These are phyloP conservation scores for Cutaneotrichosporon mucoides DNA, from an alignment of 1,284 basidiomycete genomes.

Conservation along the genomic window DNA sequence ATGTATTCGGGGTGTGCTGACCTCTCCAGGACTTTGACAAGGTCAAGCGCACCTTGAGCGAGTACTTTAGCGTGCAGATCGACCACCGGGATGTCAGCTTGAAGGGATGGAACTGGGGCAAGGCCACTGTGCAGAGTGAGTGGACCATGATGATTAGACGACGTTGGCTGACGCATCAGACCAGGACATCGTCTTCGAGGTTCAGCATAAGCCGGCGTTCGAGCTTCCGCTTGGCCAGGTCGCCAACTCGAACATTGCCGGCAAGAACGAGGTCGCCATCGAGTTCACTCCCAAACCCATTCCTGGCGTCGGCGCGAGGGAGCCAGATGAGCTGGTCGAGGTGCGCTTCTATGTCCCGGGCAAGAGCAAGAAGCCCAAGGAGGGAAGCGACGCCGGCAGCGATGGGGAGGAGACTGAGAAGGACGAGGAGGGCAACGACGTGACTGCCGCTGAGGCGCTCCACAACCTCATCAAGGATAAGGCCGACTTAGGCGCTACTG, in stretches of 20 bases:
- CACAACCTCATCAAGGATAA: constrained; percentile 95
- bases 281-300: constrained; percentile 69
- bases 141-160: no score
- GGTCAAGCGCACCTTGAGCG: constrained; percentile 68
- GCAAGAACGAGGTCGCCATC: constrained; percentile 93
- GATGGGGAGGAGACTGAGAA: constrained; percentile 55
- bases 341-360: constrained; percentile 97
- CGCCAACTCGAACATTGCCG: constrained; percentile 96
- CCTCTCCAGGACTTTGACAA: constrained; percentile 71
- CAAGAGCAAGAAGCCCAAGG: constrained; percentile 50
- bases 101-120: constrained; percentile 99
- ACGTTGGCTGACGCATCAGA: constrained; percentile 59
- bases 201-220: constrained; percentile 86
- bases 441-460: constrained; percentile 92
- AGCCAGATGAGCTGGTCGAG: constrained; percentile 82
- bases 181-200: constrained; percentile 81
- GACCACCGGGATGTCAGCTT: constrained; percentile 83
- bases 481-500: constrained; percentile 89
- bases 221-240: constrained; percentile 84
- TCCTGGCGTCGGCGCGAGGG: constrained; percentile 49
- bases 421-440: constrained; percentile 53
- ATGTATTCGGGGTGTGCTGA: not conserved
- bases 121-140: constrained; percentile 86
- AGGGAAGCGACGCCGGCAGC: constrained; percentile 64
- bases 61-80: constrained; percentile 77